Percentiles rank a stretch among this genome's conserved stretches.
Evolutionary conservation across 495 filamentous ascomycete species (phyloP).

Genomic region (Talaromyces nanjingensis): DNA sequence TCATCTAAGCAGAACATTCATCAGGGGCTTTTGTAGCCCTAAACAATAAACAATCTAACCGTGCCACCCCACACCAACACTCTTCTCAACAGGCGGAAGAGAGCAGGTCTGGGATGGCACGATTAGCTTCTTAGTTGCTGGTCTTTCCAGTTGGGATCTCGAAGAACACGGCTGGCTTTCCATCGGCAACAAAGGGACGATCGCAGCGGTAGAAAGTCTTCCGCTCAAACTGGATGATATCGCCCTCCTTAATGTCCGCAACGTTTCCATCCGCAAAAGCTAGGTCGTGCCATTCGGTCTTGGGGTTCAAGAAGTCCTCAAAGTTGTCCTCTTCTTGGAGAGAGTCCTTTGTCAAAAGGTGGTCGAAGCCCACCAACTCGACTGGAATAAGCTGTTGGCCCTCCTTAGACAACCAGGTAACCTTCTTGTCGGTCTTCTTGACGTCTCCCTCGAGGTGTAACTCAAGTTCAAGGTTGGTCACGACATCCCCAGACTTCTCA

Average conservation of each 20-base stretch:
- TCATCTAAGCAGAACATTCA: not conserved
- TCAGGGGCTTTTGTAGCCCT: not conserved
- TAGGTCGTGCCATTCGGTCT: conserved; percentile 68
- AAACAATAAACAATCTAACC: no score
- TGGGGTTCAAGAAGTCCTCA: conserved; percentile 70
- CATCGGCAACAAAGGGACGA: conserved; percentile 45
- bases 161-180: conserved; percentile 66
- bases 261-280: conserved; percentile 79
- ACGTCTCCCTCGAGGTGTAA: conserved; percentile 84
- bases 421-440: conserved; percentile 90
- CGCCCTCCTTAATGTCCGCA: conserved; percentile 63
- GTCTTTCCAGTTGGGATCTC: conserved; percentile 69
- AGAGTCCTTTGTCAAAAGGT: conserved; percentile 87
- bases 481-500: conserved; percentile 45
- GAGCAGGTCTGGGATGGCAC: not conserved
- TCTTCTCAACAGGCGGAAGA: no score
- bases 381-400: conserved; percentile 71
- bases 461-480: conserved; percentile 66
- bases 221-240: conserved; percentile 91
- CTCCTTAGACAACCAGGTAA: conserved; percentile 78
- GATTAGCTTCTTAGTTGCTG: not conserved
- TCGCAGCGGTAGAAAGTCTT: conserved; percentile 87
- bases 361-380: conserved; percentile 86
- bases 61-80: no score
- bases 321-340: conserved; percentile 73